A percentile compares a stretch with the other conserved stretches of the same genome.
Conservation (phyloP, 805 yeast species). For the Starmerella bombi region DNA sequence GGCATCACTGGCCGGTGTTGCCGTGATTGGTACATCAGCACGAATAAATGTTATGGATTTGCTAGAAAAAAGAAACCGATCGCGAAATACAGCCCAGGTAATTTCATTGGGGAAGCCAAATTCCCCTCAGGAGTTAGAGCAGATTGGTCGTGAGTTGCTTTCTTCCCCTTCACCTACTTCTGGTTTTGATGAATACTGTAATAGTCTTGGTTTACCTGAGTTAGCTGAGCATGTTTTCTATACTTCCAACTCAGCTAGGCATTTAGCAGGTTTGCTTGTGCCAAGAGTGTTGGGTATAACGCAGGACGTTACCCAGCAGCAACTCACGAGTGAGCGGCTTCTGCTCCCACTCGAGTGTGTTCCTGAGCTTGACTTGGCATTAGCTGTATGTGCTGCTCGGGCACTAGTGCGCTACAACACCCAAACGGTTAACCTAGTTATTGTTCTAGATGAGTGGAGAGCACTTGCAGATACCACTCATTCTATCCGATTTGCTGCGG, state of each 20-base stretch:
- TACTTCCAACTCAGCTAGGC: conserved; percentile 45
- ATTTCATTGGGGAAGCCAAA: conserved; percentile 44
- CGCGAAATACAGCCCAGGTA: conserved; percentile 73
- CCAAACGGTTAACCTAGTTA: conserved; percentile 56
- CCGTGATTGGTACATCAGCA: conserved; percentile 69
- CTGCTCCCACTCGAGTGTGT: conserved; percentile 26
- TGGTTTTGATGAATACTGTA: conserved; percentile 20
- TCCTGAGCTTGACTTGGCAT: conserved; percentile 57
- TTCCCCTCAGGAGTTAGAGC: conserved; percentile 38
- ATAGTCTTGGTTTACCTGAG: conserved; percentile 16
- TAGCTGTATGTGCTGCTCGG: conserved; percentile 65
- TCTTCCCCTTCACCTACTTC: conserved; percentile 10
- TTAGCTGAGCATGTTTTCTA: conserved; percentile 32
- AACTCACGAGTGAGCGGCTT: conserved; percentile 13
- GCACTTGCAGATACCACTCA: conserved; percentile 38
- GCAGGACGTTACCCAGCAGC: conserved; percentile 5
- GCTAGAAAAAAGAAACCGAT: conserved; percentile 80
- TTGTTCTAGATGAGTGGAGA: conserved; percentile 65
- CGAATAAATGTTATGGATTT: conserved; percentile 64
- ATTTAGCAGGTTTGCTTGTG: conserved; percentile 21
- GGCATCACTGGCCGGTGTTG: conserved; percentile 52
- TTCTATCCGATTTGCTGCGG: conserved; percentile 25
- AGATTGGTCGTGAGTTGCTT: conserved; percentile 34
- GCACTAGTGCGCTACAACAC: conserved; percentile 46
- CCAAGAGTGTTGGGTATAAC: conserved; percentile 6